Evolutionary conservation across 2,329 filamentous ascomycete genomes (phyloP), one percentile per base, ranked within the genome.

Genomic region (Diaporthe humulicola): DNA sequence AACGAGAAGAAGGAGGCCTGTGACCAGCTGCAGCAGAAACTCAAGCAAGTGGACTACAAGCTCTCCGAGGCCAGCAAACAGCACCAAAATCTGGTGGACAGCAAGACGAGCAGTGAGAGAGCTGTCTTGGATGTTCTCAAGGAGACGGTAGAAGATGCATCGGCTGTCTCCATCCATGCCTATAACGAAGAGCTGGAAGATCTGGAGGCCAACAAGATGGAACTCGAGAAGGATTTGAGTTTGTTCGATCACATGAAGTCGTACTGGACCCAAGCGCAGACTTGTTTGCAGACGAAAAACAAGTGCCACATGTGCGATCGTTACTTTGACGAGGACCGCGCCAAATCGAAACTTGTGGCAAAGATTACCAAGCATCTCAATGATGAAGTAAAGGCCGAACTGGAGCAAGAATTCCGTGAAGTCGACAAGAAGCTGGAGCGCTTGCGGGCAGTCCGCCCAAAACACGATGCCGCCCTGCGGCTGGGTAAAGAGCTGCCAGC

Each of bases 221-320:
- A 92, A 7, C 88, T 90, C 42, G 88, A 91, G 75, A 91, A 91
- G 71, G 93, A 96, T 74, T 87, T 93, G 19, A 92, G 91, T 73
- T 90, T 94, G 70, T 93, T 90, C 77, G 90, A 91, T 69, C 91
- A 92, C 40, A 87, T 96, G 76, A 90, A 92, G 64, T 88, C 93
- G 19, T 97, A 95, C 82, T 95, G 94, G 81, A 86, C 86, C 58
- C 90, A 91, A 70, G 95, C 93, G 80, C 86, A 95, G 69, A 88
- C 90, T 48, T 88, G 88, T 30, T 89, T 94, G 15, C 88, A 93
- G 72, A 87, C 91, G 45, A 90, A 93, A 71, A 93, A 95, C 78
- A 90, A 89, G 58, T 98, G 96, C 82, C 89, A 91, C 45, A 90
- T 97, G 30, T 98, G 96, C 81, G 88, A 90, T 57, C 90, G 95